phyloP scores from a whole-genome alignment of 2,329 filamentous ascomycete species.

The Fusarium hostae region DNA sequence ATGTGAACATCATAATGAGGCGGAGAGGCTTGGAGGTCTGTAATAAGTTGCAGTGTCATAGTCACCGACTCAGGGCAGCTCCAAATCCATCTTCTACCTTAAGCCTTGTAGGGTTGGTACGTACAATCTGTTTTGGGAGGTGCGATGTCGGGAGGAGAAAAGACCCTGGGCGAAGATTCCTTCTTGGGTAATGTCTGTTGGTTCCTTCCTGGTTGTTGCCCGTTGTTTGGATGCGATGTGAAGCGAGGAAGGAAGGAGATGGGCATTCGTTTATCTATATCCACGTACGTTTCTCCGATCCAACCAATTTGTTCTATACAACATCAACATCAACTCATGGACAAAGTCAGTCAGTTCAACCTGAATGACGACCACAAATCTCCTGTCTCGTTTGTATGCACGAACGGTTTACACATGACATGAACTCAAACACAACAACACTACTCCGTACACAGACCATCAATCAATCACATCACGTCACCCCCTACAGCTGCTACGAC shows the following conservation, averaged over 20 bases:
- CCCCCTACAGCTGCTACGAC: slow-evolving; percentile 15
- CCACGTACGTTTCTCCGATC: slow-evolving; percentile 11
- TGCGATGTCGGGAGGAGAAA: slow-evolving; percentile 13
- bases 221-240: slow-evolving; percentile 4
- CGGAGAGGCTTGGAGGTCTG: neutral
- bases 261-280: slow-evolving; percentile 28
- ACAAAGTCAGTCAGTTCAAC: neutral
- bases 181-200: slow-evolving; percentile 9
- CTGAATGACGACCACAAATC: neutral
- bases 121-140: neutral
- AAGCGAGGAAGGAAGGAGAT: slow-evolving; percentile 15
- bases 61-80: neutral
- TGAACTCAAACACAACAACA: slow-evolving; percentile 24
- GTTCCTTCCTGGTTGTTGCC: slow-evolving; percentile 1
- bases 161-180: slow-evolving; percentile 10
- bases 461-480: slow-evolving; percentile 29
- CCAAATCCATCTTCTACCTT: neutral
- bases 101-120: slow-evolving; percentile 22
- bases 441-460: slow-evolving; percentile 23
- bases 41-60: neutral
- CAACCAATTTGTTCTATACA: neutral
- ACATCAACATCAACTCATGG: neutral
- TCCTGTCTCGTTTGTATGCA: neutral
- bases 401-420: slow-evolving; percentile 17
- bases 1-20: slow-evolving; percentile 2